Evolutionary conservation across 164 flowering plant genomes (phyloP).

Genomic region (Cinnamomum micranthum): DNA sequence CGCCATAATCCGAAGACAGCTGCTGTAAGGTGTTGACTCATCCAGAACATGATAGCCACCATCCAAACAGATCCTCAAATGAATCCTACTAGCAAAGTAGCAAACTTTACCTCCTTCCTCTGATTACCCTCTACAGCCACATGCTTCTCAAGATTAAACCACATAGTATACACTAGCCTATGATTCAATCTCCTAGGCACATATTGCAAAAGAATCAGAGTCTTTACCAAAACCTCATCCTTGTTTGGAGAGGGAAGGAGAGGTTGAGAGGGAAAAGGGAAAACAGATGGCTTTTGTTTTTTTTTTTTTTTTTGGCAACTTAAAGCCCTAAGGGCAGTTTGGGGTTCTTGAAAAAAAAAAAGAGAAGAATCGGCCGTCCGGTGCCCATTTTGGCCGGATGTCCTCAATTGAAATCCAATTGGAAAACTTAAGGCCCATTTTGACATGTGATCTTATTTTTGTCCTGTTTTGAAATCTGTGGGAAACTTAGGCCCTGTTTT

Average conservation of each 20-base stretch:
- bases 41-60: conserved; percentile 65
- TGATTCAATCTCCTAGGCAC: conserved; percentile 33
- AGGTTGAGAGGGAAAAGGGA: too few species aligned
- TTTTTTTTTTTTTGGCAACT: too few species aligned
- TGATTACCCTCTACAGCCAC: conserved; percentile 54
- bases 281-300: too few species aligned
- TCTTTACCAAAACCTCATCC: conserved; percentile 34
- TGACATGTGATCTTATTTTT: too few species aligned
- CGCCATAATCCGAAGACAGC: conserved; percentile 42
- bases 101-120: conserved; percentile 25
- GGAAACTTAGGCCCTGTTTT: too few species aligned
- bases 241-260: conserved; percentile 9
- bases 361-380: too few species aligned
- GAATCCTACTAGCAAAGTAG: conserved; percentile 38
- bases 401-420: too few species aligned
- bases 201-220: conserved; percentile 28
- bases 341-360: too few species aligned
- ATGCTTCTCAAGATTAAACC: conserved; percentile 56
- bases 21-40: conserved; percentile 48
- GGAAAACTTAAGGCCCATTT: too few species aligned
- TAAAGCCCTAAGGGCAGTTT: too few species aligned
- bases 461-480: too few species aligned
- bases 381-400: too few species aligned
- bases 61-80: conserved; percentile 45
- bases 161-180: conserved; percentile 22